Evolutionary conservation across 768 basidiomycete species (phyloP).

Genomic region (Phylloporus arenicola): DNA sequence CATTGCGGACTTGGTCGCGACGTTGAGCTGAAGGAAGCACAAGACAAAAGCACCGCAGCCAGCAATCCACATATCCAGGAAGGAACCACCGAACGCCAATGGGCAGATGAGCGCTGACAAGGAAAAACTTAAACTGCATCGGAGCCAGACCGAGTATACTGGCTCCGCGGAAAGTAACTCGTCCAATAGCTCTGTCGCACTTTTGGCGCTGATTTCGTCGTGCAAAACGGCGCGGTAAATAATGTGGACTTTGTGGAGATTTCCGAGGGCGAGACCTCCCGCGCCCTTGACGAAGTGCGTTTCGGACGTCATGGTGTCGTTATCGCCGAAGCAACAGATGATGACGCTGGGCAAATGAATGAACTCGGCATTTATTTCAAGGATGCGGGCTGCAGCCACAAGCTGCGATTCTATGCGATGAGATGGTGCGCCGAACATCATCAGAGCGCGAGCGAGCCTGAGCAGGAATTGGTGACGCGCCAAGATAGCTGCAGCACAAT

Average conservation of each 20-base stretch:
- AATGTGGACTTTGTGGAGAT: slow-evolving; percentile 76
- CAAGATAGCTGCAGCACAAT: slow-evolving; percentile 52
- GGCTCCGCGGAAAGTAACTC: slow-evolving; percentile 58
- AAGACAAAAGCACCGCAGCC: slow-evolving; percentile 65
- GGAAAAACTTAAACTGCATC: slow-evolving; percentile 64
- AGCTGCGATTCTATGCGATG: slow-evolving; percentile 94
- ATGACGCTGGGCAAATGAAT: slow-evolving; percentile 79
- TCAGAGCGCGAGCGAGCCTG: slow-evolving; percentile 78
- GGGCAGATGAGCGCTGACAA: slow-evolving; percentile 78
- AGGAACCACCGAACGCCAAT: slow-evolving; percentile 78
- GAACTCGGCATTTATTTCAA: slow-evolving; percentile 89
- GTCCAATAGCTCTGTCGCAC: slow-evolving; percentile 61
- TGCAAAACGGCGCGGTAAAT: slow-evolving; percentile 87
- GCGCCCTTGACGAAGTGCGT: slow-evolving; percentile 83
- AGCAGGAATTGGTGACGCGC: slow-evolving; percentile 82
- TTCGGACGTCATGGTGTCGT: slow-evolving; percentile 83
- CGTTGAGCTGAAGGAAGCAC: slow-evolving; percentile 63
- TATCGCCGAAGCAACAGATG: slow-evolving; percentile 86
- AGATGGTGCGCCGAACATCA: slow-evolving; percentile 90
- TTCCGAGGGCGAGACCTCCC: slow-evolving; percentile 75
- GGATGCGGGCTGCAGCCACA: slow-evolving; percentile 78
- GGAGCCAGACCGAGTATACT: slow-evolving; percentile 55
- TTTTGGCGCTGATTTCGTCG: slow-evolving; percentile 82
- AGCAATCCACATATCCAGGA: slow-evolving; percentile 81
- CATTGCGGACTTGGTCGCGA: slow-evolving; percentile 70